Conservation (phyloP, 805 yeast species). For the Starmerella sp. region DNA sequence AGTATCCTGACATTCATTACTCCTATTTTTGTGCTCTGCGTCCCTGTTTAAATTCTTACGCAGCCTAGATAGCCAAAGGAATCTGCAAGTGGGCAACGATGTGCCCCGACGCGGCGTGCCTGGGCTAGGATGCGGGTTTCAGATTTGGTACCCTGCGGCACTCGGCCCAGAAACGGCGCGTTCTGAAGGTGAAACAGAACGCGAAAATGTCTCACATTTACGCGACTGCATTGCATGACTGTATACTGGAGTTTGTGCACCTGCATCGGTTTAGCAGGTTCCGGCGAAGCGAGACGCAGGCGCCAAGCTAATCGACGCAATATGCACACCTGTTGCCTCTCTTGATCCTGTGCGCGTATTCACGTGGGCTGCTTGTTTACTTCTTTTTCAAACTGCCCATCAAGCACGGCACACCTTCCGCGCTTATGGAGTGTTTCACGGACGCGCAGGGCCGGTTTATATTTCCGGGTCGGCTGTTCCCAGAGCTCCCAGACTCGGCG, state of each 20-base stretch:
- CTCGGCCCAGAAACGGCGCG: neutral
- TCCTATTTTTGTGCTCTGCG: too few species aligned
- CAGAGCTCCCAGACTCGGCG: slow-evolving; percentile 14
- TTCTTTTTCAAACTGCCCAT: neutral
- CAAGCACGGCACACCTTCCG: neutral
- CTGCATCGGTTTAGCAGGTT: too few species aligned
- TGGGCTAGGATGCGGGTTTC: neutral
- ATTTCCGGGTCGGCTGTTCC: slow-evolving; percentile 29
- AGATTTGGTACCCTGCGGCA: neutral
- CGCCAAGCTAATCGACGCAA: neutral
- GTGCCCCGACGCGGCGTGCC: neutral
- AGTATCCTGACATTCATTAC: too few species aligned
- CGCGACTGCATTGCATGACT: too few species aligned
- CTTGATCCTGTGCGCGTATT: neutral
- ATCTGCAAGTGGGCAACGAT: too few species aligned
- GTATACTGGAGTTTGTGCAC: too few species aligned
- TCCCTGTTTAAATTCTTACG: too few species aligned
- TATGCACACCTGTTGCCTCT: neutral
- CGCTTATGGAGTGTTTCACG: slow-evolving; percentile 15
- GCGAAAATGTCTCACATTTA: too few species aligned
- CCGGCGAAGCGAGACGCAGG: neutral
- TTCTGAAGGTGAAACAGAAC: too few species aligned
- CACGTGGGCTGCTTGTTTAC: slow-evolving; percentile 5
- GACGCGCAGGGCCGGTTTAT: slow-evolving; percentile 24
- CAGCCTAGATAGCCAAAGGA: too few species aligned